Conservation (phyloP, 1,284 basidiomycete species). For the Waitea zeae region DNA sequence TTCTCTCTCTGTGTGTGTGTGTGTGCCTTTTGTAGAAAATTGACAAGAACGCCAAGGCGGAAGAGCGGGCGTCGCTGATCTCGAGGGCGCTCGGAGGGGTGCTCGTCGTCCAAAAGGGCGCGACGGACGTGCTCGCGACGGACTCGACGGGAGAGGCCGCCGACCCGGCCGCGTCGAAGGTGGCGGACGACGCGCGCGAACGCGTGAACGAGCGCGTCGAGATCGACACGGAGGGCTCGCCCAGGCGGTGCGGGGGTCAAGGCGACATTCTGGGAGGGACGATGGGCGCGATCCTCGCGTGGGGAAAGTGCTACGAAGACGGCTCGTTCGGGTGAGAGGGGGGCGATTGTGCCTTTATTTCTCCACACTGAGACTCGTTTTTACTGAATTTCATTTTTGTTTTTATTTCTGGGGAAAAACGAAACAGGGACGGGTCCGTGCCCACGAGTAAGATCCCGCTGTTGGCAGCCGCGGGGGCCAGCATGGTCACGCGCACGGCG, state of each 20-base stretch:
- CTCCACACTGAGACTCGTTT: conserved; percentile 1
- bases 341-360: no score
- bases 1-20: no score
- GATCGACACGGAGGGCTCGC: conserved; percentile 59
- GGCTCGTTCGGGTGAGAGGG: conserved; percentile 62
- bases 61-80: conserved; percentile 38
- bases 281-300: conserved; percentile 81
- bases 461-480: conserved; percentile 77
- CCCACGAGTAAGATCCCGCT: conserved; percentile 55
- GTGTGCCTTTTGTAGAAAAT: conserved; percentile 28
- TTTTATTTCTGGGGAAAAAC: no score
- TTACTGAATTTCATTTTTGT: conserved; percentile 1
- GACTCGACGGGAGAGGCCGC: conserved; percentile 36
- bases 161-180: conserved; percentile 9
- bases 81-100: conserved; percentile 71
- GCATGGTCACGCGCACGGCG: conserved; percentile 74
- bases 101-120: conserved; percentile 86
- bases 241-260: conserved; percentile 91
- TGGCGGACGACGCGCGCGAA: conserved; percentile 17
- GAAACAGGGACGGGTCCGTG: conserved; percentile 29
- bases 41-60: conserved; percentile 26
- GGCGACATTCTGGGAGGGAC: conserved; percentile 86
- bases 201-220: conserved; percentile 36
- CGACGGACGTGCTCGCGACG: conserved; percentile 48
- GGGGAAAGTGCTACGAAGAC: conserved; percentile 84